Evolutionary conservation across 345 rosid species (phyloP).

Genomic region (Salix arbutifolia): DNA sequence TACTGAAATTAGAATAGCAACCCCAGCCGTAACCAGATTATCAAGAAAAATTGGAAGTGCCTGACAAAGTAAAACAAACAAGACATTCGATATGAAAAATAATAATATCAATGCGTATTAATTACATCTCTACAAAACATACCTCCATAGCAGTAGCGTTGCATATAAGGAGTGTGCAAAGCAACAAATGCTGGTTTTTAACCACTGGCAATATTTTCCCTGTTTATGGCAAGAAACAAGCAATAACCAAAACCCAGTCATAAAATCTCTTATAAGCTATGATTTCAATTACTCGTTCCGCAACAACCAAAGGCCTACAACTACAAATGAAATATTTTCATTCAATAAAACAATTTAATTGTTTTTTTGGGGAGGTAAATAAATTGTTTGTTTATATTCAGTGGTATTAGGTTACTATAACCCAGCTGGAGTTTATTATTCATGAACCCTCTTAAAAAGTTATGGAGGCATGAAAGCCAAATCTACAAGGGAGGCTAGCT

Average conservation of each 20-base stretch:
- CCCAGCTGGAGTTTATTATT: too few relatives aligned
- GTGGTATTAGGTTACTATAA: too few relatives aligned
- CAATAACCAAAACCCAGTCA: not conserved
- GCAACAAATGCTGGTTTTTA: conserved; percentile 80
- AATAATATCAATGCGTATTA: not conserved
- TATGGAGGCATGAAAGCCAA: not conserved
- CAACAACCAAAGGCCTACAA: too few relatives aligned
- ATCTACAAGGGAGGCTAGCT: not conserved
- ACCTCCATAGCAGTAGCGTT: conserved; percentile 99
- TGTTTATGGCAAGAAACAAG: conserved; percentile 27
- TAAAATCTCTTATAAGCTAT: not conserved
- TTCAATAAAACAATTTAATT: too few relatives aligned
- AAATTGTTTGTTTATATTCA: too few relatives aligned
- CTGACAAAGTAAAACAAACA: conserved; percentile 33
- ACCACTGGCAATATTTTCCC: conserved; percentile 94
- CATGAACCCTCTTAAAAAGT: too few relatives aligned
- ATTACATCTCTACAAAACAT: not conserved
- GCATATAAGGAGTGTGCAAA: conserved; percentile 82
- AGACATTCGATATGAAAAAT: not conserved
- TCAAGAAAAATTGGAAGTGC: conserved; percentile 95
- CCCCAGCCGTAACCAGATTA: conserved; percentile 66
- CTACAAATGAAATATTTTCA: too few relatives aligned
- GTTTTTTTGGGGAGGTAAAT: too few relatives aligned
- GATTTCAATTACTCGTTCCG: too few relatives aligned
- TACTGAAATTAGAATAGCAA: conserved; percentile 89